Conservation (phyloP, 345 rosid genomes). For the Theobroma cacao region DNA sequence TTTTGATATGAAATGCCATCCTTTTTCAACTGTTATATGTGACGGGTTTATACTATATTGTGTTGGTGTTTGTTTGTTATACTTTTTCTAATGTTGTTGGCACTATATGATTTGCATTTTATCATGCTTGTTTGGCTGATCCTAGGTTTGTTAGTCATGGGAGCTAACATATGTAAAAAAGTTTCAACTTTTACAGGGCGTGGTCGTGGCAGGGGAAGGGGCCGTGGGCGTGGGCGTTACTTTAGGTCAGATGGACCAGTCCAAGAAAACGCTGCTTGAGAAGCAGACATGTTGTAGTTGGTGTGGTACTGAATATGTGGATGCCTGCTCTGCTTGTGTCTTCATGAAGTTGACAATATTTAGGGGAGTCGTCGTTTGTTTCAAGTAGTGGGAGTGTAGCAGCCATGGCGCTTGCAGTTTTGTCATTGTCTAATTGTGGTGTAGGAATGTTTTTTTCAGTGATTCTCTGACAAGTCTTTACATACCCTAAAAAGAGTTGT, state of each 20-base stretch:
- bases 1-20: background rate
- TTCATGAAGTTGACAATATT: constrained; percentile 19
- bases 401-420: constrained; percentile 22
- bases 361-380: constrained; percentile 24
- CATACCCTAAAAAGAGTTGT: constrained; percentile 17
- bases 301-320: constrained; percentile 21
- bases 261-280: constrained; percentile 30
- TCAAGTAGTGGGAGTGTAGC: constrained; percentile 14
- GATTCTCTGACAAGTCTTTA: background rate
- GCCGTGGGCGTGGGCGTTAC: constrained; percentile 27
- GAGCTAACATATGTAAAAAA: background rate
- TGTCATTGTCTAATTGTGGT: constrained; percentile 6
- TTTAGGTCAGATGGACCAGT: background rate
- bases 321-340: constrained; percentile 36
- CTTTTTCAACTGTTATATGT: background rate
- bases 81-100: background rate
- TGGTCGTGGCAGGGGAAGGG: constrained; percentile 27
- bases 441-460: constrained; percentile 12
- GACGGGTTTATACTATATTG: background rate
- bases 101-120: background rate
- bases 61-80: background rate
- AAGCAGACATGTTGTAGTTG: background rate
- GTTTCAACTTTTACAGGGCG: constrained; percentile 23
- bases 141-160: background rate
- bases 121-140: background rate